phyloP scores from a whole-genome alignment of 1,284 basidiomycete genomes.

The Chiua sp. region DNA sequence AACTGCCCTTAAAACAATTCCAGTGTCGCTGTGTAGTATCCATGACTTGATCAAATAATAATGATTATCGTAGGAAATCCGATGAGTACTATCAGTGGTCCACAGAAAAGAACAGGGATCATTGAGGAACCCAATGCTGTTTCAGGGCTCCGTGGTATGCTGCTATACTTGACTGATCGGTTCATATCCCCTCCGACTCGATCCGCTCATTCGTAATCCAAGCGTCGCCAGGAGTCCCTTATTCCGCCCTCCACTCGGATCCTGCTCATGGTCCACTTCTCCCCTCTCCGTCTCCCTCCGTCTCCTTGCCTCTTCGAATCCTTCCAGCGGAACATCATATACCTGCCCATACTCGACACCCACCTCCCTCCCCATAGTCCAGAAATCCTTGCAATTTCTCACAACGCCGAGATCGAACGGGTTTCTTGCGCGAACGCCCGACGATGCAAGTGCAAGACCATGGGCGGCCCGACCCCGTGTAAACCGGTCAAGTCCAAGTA shows the following conservation, averaged over 20 bases:
- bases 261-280: conserved; percentile 50
- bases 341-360: conserved; percentile 90
- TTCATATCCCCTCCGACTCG: conserved; percentile 41
- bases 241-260: conserved; percentile 42
- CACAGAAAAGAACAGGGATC: not conserved
- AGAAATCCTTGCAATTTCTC: conserved; percentile 95
- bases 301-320: conserved; percentile 74
- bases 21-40: not conserved
- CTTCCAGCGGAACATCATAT: conserved; percentile 89
- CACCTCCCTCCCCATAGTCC: conserved; percentile 84
- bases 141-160: not conserved
- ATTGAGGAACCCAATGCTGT: not conserved
- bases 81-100: not conserved
- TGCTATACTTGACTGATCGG: conserved; percentile 39
- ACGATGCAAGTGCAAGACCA: conserved; percentile 63
- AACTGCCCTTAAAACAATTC: too few relatives aligned
- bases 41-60: not conserved
- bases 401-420: conserved; percentile 91
- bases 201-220: conserved; percentile 47
- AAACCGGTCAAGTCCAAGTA: conserved; percentile 93
- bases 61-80: not conserved
- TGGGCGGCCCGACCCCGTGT: conserved; percentile 88
- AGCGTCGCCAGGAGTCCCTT: conserved; percentile 44
- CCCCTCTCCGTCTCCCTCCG: conserved; percentile 54
- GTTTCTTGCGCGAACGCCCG: conserved; percentile 60